Conservation (phyloP, 2,329 filamentous ascomycete species). For the Trichoderma sp. region DNA sequence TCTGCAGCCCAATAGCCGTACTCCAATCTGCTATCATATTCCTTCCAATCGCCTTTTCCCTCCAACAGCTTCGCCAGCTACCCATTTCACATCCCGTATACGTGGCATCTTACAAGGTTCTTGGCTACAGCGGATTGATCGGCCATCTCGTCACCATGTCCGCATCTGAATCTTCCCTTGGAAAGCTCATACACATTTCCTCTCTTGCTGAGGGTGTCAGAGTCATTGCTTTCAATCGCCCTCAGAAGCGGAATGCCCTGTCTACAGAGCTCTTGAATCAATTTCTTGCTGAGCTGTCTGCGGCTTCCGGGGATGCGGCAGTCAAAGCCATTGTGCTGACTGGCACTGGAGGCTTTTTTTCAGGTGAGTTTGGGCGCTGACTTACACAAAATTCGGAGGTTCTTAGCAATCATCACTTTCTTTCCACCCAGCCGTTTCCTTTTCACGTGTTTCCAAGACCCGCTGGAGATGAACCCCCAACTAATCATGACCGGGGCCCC, state of each 20-base stretch:
- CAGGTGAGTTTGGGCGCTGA: constrained; percentile 24
- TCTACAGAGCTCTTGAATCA: constrained; percentile 53
- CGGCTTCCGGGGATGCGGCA: constrained; percentile 28
- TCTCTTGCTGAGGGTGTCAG: constrained; percentile 42
- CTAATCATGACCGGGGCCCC: constrained; percentile 17
- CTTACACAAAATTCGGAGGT: not conserved
- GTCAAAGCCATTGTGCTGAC: constrained; percentile 43
- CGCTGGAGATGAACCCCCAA: constrained; percentile 12
- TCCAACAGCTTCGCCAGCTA: not conserved
- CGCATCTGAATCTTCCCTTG: constrained; percentile 23
- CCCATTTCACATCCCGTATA: not conserved
- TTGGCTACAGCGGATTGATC: constrained; percentile 2
- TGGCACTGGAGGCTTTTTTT: constrained; percentile 36
- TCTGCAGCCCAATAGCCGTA: constrained; percentile 13
- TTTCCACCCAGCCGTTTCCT: constrained; percentile 2
- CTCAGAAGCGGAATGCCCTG: constrained; percentile 60
- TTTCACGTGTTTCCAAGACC: constrained; percentile 7
- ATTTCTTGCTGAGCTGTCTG: constrained; percentile 38
- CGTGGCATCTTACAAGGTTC: constrained; percentile 7
- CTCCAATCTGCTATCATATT: constrained; percentile 11
- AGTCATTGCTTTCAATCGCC: constrained; percentile 55
- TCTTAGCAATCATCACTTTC: not conserved
- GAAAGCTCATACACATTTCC: constrained; percentile 28
- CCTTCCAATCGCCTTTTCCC: constrained; percentile 9
- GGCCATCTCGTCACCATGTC: constrained; percentile 26